Conservation (phyloP, 192 early-diverging fungal genomes). For the Coemansia sp. region DNA sequence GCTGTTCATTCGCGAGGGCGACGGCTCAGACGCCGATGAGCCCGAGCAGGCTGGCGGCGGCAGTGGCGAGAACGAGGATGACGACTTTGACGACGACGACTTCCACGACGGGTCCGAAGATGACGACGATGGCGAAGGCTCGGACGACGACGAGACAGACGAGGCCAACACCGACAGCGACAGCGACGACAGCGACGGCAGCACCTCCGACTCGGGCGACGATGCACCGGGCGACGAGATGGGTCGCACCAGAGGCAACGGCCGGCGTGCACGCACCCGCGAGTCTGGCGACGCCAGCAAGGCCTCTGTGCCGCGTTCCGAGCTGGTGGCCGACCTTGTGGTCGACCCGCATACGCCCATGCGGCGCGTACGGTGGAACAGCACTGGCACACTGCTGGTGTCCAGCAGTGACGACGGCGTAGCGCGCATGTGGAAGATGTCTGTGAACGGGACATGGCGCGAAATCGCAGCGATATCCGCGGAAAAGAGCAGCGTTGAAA, state of each 20-base stretch:
- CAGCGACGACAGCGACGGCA: slow-evolving; percentile 16
- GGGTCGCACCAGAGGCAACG: neutral
- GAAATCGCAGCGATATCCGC: slow-evolving; percentile 38
- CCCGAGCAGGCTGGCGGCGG: slow-evolving; percentile 3
- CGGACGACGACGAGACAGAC: slow-evolving; percentile 20
- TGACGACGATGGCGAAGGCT: slow-evolving; percentile 9
- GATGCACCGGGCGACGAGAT: neutral
- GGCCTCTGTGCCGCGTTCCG: slow-evolving; percentile 26
- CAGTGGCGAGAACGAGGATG: slow-evolving; percentile 12
- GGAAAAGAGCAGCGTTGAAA: slow-evolving; percentile 34
- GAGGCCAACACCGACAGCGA: slow-evolving; percentile 21
- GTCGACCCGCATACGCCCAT: slow-evolving; percentile 42
- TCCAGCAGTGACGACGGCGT: slow-evolving; percentile 53
- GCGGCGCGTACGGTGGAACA: slow-evolving; percentile 53
- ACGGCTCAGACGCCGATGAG: slow-evolving; percentile 16
- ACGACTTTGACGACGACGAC: slow-evolving; percentile 20
- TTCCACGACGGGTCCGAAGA: slow-evolving; percentile 17
- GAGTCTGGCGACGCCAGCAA: slow-evolving; percentile 3
- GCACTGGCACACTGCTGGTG: slow-evolving; percentile 49
- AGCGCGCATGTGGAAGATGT: slow-evolving; percentile 49
- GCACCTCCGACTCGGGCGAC: slow-evolving; percentile 9
- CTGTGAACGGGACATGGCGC: slow-evolving; percentile 48
- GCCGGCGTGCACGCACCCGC: neutral
- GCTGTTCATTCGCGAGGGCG: slow-evolving; percentile 44
- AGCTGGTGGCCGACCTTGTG: slow-evolving; percentile 39